phyloP scores from a whole-genome alignment of 148 eudicot species.

The Cornus controversa region DNA sequence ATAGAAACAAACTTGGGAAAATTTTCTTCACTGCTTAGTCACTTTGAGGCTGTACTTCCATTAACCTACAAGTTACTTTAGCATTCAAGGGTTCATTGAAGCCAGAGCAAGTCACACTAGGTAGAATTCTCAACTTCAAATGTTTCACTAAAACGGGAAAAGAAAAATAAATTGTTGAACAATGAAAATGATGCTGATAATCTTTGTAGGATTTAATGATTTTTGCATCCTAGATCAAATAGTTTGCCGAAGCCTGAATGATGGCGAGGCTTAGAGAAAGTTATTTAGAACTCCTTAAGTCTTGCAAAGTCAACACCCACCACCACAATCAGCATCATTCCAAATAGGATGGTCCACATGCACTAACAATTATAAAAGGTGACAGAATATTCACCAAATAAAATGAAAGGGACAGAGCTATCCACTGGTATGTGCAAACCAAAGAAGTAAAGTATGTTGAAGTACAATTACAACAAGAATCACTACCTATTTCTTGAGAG shows the following conservation, averaged over 20 bases:
- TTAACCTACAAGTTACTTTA: background rate
- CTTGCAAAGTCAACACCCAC: background rate
- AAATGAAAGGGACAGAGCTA: background rate
- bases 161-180: no score
- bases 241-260: background rate
- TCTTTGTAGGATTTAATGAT: background rate
- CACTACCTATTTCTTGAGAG: slow-evolving; percentile 64
- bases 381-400: no score
- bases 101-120: background rate
- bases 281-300: background rate
- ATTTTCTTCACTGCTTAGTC: background rate
- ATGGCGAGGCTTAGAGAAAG: background rate
- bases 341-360: background rate
- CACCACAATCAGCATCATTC: background rate
- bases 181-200: background rate
- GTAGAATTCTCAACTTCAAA: background rate
- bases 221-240: background rate
- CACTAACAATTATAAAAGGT: background rate
- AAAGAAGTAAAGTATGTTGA: background rate
- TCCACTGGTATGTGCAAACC: background rate
- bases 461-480: background rate
- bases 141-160: background rate
- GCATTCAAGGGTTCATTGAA: background rate
- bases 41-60: background rate
- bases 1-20: no score